Evolutionary conservation across 2,329 filamentous ascomycete species (phyloP).

Genomic region (Scedosporium aurantiacum): DNA sequence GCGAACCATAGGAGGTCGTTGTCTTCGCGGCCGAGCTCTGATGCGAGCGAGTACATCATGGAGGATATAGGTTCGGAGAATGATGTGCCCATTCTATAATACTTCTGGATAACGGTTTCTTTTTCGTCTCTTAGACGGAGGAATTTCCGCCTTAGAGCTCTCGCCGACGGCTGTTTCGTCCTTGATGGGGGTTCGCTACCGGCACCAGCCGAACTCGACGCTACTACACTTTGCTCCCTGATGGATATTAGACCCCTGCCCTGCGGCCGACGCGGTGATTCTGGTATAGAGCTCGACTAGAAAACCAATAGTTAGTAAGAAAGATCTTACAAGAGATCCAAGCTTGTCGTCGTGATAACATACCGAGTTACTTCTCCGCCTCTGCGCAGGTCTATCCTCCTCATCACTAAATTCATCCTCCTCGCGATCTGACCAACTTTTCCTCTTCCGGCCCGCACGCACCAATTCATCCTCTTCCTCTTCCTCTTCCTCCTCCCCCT

Average conservation of each 20-base stretch:
- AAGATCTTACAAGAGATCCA: too few relatives aligned
- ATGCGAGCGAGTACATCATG: conserved; percentile 87
- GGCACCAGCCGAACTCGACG: conserved; percentile 32
- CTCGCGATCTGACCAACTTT: conserved; percentile 63
- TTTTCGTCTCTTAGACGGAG: conserved; percentile 67
- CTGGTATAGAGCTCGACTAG: conserved; percentile 55
- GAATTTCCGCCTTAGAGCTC: conserved; percentile 60
- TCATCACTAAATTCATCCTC: conserved; percentile 63
- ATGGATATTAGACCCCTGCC: conserved; percentile 50
- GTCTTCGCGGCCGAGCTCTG: conserved; percentile 89
- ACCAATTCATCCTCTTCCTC: conserved; percentile 39
- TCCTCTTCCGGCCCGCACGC: conserved; percentile 57
- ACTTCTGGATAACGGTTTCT: conserved; percentile 63
- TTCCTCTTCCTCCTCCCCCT: conserved; percentile 11
- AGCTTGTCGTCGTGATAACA: conserved; percentile 16
- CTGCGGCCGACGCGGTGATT: conserved; percentile 49
- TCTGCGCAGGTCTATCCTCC: conserved; percentile 64
- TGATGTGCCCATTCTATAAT: conserved; percentile 79
- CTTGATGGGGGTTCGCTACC: conserved; percentile 43
- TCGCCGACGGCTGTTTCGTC: conserved; percentile 53
- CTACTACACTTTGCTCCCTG: conserved; percentile 31
- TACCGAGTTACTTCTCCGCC: conserved; percentile 82
- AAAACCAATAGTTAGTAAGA: background rate
- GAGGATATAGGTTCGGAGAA: conserved; percentile 94
- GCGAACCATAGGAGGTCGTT: conserved; percentile 93